Evolutionary conservation across 441 rosid species (phyloP).

Genomic region (Croton setiger): DNA sequence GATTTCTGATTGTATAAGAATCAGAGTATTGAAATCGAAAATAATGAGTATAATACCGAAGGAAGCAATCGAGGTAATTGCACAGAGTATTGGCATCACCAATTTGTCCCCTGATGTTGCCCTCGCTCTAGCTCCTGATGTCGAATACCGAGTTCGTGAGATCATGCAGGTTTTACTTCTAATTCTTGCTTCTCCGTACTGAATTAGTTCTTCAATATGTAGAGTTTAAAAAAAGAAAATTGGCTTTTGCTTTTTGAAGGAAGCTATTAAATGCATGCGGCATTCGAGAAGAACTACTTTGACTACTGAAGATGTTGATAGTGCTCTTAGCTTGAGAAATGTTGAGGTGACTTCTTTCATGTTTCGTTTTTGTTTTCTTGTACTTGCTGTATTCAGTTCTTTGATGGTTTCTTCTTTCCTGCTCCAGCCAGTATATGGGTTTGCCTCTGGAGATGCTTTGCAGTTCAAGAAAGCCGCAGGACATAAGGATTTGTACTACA

Average conservation of each 20-base stretch:
- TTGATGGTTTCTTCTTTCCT: background rate
- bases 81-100: constrained; percentile 79
- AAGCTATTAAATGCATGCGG: constrained; percentile 94
- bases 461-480: constrained; percentile 83
- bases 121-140: constrained; percentile 83
- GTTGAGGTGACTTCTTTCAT: constrained; percentile 56
- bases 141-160: constrained; percentile 88
- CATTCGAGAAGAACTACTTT: constrained; percentile 80
- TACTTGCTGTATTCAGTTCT: background rate
- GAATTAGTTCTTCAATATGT: background rate
- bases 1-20: background rate
- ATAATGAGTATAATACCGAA: constrained; percentile 80
- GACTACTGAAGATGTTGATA: constrained; percentile 79
- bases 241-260: constrained; percentile 34
- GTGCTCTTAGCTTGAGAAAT: constrained; percentile 79
- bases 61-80: constrained; percentile 90
- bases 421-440: constrained; percentile 82
- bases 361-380: background rate
- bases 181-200: background rate
- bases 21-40: background rate
- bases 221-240: background rate
- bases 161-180: constrained; percentile 72
- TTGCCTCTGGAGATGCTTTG: constrained; percentile 64
- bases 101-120: constrained; percentile 73
- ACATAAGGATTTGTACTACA: constrained; percentile 74